Conservation (phyloP, 2,329 filamentous ascomycete species). For the Diaporthe vexans region DNA sequence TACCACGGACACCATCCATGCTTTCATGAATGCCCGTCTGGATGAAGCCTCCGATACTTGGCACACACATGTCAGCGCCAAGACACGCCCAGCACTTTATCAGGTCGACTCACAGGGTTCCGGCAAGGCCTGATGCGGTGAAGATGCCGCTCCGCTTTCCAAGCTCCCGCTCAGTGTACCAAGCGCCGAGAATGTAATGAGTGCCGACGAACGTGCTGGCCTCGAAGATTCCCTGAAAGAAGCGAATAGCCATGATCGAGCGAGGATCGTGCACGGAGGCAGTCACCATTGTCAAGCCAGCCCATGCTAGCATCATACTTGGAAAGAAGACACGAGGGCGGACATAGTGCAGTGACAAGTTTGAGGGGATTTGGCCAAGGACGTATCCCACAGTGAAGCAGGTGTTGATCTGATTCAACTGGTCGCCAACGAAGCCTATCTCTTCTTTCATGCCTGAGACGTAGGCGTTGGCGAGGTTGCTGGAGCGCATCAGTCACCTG, state of each 20-base stretch:
- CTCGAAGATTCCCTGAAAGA: conserved; percentile 69
- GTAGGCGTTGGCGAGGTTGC: conserved; percentile 67
- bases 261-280: conserved; percentile 64
- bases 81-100: neutral
- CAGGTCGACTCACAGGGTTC: conserved; percentile 62
- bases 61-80: neutral
- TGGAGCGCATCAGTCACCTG: neutral
- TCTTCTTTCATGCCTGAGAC: conserved; percentile 68
- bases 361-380: conserved; percentile 70
- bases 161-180: conserved; percentile 73
- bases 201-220: conserved; percentile 69
- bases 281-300: conserved; percentile 72
- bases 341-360: conserved; percentile 73
- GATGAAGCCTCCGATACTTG: conserved; percentile 69
- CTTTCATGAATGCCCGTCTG: conserved; percentile 66
- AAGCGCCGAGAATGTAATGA: conserved; percentile 72
- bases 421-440: conserved; percentile 60
- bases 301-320: conserved; percentile 75
- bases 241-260: conserved; percentile 72
- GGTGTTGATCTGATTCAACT: conserved; percentile 68
- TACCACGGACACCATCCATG: conserved; percentile 60
- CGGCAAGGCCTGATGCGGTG: conserved; percentile 70
- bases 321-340: conserved; percentile 75
- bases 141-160: conserved; percentile 74
- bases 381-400: conserved; percentile 61